Evolutionary conservation across 2,329 filamentous ascomycete genomes (phyloP).

Genomic region (Sclerotinia minor): DNA sequence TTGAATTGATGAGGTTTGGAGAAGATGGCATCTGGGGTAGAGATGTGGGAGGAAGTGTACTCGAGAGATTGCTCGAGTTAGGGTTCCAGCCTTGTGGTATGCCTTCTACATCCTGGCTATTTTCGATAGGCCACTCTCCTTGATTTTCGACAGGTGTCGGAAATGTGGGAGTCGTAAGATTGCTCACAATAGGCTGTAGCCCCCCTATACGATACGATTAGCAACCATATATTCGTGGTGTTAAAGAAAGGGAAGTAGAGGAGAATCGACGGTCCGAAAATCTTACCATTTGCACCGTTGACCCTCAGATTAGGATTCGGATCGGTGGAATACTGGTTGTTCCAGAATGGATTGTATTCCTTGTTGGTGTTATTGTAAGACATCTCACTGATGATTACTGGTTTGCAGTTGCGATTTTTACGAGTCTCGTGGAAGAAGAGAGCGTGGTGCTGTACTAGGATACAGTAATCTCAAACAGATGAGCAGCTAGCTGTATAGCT

Average conservation of each 20-base stretch:
- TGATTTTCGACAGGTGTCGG: background rate
- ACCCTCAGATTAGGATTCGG: background rate
- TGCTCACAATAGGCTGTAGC: background rate
- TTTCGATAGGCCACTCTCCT: background rate
- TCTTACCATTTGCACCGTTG: background rate
- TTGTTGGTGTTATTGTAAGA: background rate
- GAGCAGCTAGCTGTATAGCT: background rate
- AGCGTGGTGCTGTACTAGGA: background rate
- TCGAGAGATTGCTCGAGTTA: background rate
- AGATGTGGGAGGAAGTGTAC: background rate
- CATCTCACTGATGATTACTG: background rate
- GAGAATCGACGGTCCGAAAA: background rate
- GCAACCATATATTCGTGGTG: background rate
- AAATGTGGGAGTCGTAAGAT: background rate
- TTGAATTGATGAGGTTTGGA: background rate
- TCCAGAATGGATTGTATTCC: background rate
- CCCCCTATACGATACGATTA: background rate
- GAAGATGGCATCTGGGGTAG: background rate
- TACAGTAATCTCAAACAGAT: background rate
- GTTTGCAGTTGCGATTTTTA: no score
- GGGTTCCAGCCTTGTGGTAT: background rate
- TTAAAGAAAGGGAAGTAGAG: background rate
- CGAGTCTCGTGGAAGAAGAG: background rate
- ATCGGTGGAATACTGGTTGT: background rate
- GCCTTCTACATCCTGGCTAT: background rate